phyloP scores from a whole-genome alignment of 371 early-diverging fungal species.

The Mortierella sp. region DNA sequence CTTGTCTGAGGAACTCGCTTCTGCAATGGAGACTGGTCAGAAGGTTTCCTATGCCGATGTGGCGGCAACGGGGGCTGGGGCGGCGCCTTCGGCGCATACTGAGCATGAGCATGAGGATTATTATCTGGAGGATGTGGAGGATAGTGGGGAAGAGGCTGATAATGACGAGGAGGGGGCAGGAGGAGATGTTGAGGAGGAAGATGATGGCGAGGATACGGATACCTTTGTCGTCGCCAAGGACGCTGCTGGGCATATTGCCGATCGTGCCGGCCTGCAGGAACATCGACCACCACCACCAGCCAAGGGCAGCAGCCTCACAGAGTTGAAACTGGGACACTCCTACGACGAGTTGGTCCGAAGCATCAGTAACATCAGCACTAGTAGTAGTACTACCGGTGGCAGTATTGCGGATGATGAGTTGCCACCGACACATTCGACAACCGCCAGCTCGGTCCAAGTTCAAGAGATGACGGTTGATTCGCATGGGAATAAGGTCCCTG shows the following conservation, averaged over 20 bases:
- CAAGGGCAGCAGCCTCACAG: too few species aligned
- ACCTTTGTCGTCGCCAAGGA: background rate
- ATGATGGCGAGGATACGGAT: background rate
- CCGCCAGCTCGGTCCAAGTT: background rate
- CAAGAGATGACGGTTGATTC: constrained; percentile 30
- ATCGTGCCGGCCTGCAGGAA: background rate
- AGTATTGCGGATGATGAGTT: background rate
- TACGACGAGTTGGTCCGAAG: background rate
- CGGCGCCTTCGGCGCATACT: background rate
- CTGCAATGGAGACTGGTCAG: background rate
- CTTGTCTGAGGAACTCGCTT: background rate
- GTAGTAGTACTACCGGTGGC: background rate
- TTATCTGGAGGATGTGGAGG: constrained; percentile 2
- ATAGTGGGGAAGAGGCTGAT: constrained; percentile 16
- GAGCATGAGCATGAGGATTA: constrained; percentile 14
- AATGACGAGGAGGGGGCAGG: background rate
- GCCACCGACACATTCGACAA: background rate
- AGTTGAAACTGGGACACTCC: constrained; percentile 8
- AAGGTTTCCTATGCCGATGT: background rate
- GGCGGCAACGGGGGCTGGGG: background rate
- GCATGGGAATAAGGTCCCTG: constrained; percentile 29
- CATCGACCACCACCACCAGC: background rate
- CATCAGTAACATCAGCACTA: too few species aligned
- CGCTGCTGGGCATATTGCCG: background rate
- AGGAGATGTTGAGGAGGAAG: background rate